Base-by-base conservation (phyloP, 1,284 basidiomycete species). In the Malassezia brasiliensis region DNA sequence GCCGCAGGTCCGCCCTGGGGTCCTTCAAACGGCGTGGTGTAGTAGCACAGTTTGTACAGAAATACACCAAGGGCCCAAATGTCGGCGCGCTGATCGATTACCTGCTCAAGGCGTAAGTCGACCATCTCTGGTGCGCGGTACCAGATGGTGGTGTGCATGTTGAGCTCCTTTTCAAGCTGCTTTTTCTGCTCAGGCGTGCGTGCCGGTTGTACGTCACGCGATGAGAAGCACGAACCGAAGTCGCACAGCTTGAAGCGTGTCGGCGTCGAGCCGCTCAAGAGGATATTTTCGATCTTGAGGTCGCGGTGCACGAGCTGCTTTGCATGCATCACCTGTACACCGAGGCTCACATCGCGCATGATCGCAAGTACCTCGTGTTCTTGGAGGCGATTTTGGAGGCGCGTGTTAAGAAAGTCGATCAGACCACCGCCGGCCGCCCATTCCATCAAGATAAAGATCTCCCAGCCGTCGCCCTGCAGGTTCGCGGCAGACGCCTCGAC, bases 401-500 rank as follows among this genome's bases (percentile, higher is more conserved):
- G 83, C 65, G 90, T 84, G 77, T 99, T 99, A 85, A 99, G 88
- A 83, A 98, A 88, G 77, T 98, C 94, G 76, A 99, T 96, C 67
- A 98, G 94, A 37, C 94, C 94, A 25, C 94, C 94, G 41, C 82
- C 84, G 9, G 82, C 68, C 75, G 90, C 96, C 76, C 85, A 96
- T 76, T 99, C 94, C 94, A 99, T 99, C 58, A 99, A 81, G 73
- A 99, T 98, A 76, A 96, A 96, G 44, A 98, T 91, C 76, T 98
- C 94, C 75, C 87, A 90, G 12, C 67, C 68, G 42, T 88, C 88
- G 68, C 85, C 86, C 38, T 62, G 66, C 5, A 75, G 63, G 10
- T 70, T 65, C n/a, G 71, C 67, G 0, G 76, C 75, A n/a, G 90
- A 79, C 19, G 78, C 89, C 77, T 94, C 90, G 73, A 93, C 87